Evolutionary conservation across 1,139 yeast species (phyloP), one percentile per base, ranked within the genome.

Genomic region (Scheffersomyces segobiensis): DNA sequence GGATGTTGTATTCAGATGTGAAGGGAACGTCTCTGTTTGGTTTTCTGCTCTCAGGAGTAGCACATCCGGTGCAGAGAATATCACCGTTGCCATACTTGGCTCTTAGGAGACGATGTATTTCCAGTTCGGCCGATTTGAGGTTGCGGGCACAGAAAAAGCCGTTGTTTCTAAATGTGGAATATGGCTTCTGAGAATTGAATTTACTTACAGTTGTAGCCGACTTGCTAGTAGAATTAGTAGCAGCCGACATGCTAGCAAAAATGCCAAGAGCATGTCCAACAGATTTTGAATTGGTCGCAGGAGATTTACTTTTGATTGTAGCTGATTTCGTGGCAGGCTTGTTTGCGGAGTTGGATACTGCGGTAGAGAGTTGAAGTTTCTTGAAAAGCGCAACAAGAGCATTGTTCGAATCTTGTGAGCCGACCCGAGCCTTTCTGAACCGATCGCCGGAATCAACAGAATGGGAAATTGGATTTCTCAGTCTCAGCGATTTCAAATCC

Each of bases 11-110:
- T 14, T 59, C 50, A 17, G 21, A 20, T 20, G 10, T 54, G 42
- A 32, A 48, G 17, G 50, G 50, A 20, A 24, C 26, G 24, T 20
- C 24, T 10, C 49, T 47, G 52, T 49, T 26, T 21, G 55, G 20
- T 12, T 50, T 46, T 17, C 24, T 48, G 50, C 26, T n/a, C 24
- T 19, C 50, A 19, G 52, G 26, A 21, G 32, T 50, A 8, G 57
- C 56, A 65, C 84, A 80, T 2, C 79, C 82, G 49, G 70, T 72
- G 64, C 85, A 85, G 49, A 66, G 71, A 3, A 80, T 72, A 54
- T 74, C 74, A 0, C 87, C 87, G 52, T 69, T 67, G 0, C 87
- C 87, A 62, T 77, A 83, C 42, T 58, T 61, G 2, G 60, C 54
- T 20, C 79, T 65, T n/a, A 83, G 63, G 6, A 53, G 57, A 4